Base-by-base conservation (phyloP, 495 filamentous ascomycete genomes). In the Aspergillus indologenus region DNA sequence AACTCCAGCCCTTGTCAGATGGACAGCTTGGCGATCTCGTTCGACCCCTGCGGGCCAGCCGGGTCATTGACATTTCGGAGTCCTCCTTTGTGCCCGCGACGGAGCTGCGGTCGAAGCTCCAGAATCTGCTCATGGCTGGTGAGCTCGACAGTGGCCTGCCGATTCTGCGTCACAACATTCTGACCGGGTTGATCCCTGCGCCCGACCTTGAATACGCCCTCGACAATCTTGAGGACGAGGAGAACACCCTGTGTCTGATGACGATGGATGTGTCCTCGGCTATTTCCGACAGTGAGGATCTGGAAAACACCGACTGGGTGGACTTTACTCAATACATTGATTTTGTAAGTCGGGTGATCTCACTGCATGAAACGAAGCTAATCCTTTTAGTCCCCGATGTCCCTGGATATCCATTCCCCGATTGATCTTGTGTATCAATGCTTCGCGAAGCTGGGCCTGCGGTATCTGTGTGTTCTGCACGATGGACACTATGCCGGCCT, bases 361-460 rank as follows among this genome's bases (percentile, higher is more conserved):
- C 29, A 20, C 11, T 31, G 15, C 26, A 45, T 18, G 9, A 3
- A 46, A 50, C 19, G 50, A 53, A 29, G 46, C 53, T 60, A 12
- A 59, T 34, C n/a, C 44, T 11, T 31, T 43, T 55, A 85, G 81
- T 88, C 93, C 21, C 94, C 94, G 1, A 79, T 98, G 17, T 85
- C 92, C 7, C 77, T 98, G 22, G 94, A 98, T 68, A 87, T 95
- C 26, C 83, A 88, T 65, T 92, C 88, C 1, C 91, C 94, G 2
- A 94, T 98, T 81, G 93, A 98, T 70, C 70, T 98, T 53, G 94
- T 96, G 43, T 97, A 96, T 62, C 93, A 98, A 68, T 96, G 91
- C 65, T 98, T 98, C 74, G 90, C 90, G 45, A 98, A 98, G 71
- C 76, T 98, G 18, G 94, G 94, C 1, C 70, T 98, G 59, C 80